Evolutionary conservation across 768 basidiomycete genomes (phyloP).

Genomic region (Galerina marginata): DNA sequence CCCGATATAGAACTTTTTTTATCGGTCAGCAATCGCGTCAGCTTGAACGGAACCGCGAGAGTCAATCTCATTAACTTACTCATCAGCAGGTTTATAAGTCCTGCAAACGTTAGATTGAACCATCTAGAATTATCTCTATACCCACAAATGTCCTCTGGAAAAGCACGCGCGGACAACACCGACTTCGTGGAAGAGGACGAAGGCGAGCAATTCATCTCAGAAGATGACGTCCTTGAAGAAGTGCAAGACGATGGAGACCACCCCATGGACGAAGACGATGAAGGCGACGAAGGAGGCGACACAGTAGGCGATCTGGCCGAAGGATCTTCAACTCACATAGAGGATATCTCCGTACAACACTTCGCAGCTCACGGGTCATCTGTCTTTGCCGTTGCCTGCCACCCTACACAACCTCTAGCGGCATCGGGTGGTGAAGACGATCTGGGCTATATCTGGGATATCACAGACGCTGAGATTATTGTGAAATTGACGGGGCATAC

Average conservation of each 20-base stretch:
- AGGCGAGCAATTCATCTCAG: constrained; percentile 64
- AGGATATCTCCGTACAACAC: constrained; percentile 71
- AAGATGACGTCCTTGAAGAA: constrained; percentile 70
- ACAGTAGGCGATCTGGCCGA: constrained; percentile 48
- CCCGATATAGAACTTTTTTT: constrained; percentile 36
- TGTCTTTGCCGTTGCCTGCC: constrained; percentile 83
- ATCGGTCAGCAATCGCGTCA: constrained; percentile 30
- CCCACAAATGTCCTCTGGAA: constrained; percentile 38
- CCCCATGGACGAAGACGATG: constrained; percentile 76
- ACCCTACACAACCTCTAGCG: constrained; percentile 83
- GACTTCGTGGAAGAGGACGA: constrained; percentile 55
- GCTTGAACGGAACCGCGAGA: constrained; percentile 7
- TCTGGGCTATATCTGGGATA: constrained; percentile 91
- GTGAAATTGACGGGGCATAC: constrained; percentile 90
- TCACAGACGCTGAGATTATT: constrained; percentile 78
- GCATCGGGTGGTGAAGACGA: constrained; percentile 97
- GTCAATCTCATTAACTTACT: constrained; percentile 12
- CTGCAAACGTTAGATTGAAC: background rate
- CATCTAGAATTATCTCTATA: constrained; percentile 3
- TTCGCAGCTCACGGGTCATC: constrained; percentile 75
- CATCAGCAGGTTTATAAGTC: constrained; percentile 15
- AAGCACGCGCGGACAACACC: constrained; percentile 38
- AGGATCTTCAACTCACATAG: constrained; percentile 43
- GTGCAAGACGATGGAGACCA: constrained; percentile 68
- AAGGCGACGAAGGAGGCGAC: constrained; percentile 50